Conservation (phyloP, 1,284 basidiomycete species). For the Acaromyces ingoldii region DNA sequence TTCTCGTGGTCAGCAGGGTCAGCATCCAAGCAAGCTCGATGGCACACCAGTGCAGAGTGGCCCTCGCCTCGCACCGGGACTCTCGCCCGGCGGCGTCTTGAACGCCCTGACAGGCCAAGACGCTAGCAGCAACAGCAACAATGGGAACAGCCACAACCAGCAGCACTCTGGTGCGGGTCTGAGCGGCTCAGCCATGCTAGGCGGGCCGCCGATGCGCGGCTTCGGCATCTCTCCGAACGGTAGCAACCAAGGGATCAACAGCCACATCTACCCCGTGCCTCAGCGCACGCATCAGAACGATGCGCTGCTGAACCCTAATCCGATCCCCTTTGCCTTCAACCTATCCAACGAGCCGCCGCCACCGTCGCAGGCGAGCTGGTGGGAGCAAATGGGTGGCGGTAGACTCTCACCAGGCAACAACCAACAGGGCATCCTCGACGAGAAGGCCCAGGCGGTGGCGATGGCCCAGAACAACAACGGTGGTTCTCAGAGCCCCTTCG, state of each 20-base stretch:
- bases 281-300: conserved; percentile 43
- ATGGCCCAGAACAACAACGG: conserved; percentile 21
- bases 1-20: no score
- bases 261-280: conserved; percentile 24
- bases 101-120: no score
- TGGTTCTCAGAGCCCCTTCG: conserved; percentile 26
- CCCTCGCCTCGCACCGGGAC: no score
- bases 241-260: background rate
- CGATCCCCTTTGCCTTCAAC: conserved; percentile 45
- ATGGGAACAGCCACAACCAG: conserved; percentile 1
- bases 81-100: no score
- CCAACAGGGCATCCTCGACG: conserved; percentile 32
- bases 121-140: no score
- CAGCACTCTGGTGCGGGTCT: conserved; percentile 8
- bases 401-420: conserved; percentile 25
- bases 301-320: conserved; percentile 44
- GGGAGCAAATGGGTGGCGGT: conserved; percentile 33
- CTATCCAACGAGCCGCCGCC: conserved; percentile 30
- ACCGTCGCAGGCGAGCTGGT: conserved; percentile 36
- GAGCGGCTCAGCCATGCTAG: conserved; percentile 30
- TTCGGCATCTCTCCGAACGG: conserved; percentile 13
- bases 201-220: conserved; percentile 18
- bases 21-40: no score
- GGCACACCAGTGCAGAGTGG: no score
- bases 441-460: conserved; percentile 40